Evolutionary conservation across 345 rosid species (phyloP).

Genomic region (Brassica napus): Da-Ae NC_063445.1:36597001-36597500

Average conservation of each 20-base stretch:
- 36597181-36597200: slow-evolving; percentile 82
- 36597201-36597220: slow-evolving; percentile 75
- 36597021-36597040: slow-evolving; percentile 9
- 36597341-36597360: not conserved
- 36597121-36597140: slow-evolving; percentile 71
- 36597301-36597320: slow-evolving; percentile 59
- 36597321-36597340: slow-evolving; percentile 22
- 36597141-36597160: slow-evolving; percentile 88
- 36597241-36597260: slow-evolving; percentile 53
- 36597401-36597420: not conserved
- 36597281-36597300: slow-evolving; percentile 50
- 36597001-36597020: slow-evolving; percentile 16
- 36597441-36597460: not conserved
- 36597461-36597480: not conserved
- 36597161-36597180: slow-evolving; percentile 76
- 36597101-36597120: slow-evolving; percentile 86
- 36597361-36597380: slow-evolving; percentile 12
- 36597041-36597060: not conserved
- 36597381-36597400: not conserved
- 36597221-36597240: slow-evolving; percentile 76
- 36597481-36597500: not conserved
- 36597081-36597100: slow-evolving; percentile 50
- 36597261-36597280: slow-evolving; percentile 54
- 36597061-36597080: slow-evolving; percentile 9
- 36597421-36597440: not conserved